Evolutionary conservation across 345 rosid species (phyloP), one percentile per base, ranked within the genome.

Genomic region (Acer saccharum): DNA sequence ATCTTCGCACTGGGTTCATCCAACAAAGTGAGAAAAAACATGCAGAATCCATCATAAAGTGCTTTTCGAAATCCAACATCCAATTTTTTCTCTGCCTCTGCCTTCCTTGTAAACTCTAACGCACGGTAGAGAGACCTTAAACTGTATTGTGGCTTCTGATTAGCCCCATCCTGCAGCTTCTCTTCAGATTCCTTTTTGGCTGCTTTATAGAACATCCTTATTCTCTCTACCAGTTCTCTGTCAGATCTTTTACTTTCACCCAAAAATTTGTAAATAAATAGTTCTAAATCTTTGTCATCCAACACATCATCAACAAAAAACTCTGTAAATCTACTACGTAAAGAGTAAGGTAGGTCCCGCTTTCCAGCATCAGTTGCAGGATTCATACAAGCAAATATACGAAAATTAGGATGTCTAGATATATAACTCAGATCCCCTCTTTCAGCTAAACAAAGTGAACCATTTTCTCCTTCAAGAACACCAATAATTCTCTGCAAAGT

Each of bases 291-390:
- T 50, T 84, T 87, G 81, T 87, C 93, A 81, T 85, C 91, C 76
- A 93, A 72, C 52, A 87, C 81, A 72, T 95, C 99, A 85, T 94
- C 95, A 73, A 95, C 95, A 88, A 89, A 91, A 78, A 88, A 92
- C 83, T 94, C 97, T 1, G 98, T 91, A 85, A 95, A 95, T 81
- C 99, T 88, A 86, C 96, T 86, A 44, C 90, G 88, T 68, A 95
- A 71, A 57, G 95, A 83, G 79, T 83, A 84, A 3, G 97, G 95
- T 83, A 95, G 87, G 72, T 95, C 99, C 71, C 97, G 84, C 84
- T 95, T 95, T 75, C 99, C 99, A 79, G 99, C 98, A 90, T 95
- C 99, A 65, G 96, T 95, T 82, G 98, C 99, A 27, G 99, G 99
- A 86, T 95, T 95, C 99, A 95, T 95, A 71, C 99, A 93, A 20